These are phyloP conservation scores for Citeromyces matritensis DNA, from an alignment of 805 yeast genomes.

Conservation along the genomic window DNA sequence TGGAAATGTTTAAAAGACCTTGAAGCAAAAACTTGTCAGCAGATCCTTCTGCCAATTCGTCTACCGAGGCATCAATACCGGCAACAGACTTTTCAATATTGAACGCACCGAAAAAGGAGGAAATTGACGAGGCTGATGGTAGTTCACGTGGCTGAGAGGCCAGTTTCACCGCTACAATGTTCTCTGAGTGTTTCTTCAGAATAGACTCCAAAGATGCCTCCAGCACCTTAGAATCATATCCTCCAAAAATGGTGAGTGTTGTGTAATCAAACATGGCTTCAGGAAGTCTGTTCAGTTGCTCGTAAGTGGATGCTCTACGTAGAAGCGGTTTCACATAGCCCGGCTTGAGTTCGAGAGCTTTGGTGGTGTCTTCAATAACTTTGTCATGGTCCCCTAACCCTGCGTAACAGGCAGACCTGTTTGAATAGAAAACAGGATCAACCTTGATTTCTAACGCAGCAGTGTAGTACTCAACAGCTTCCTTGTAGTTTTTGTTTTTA, in stretches of 20 bases:
- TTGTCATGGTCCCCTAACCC: slow-evolving; percentile 68
- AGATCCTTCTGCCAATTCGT: slow-evolving; percentile 30
- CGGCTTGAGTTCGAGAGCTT: slow-evolving; percentile 75
- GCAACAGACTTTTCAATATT: slow-evolving; percentile 35
- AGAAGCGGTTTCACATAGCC: slow-evolving; percentile 83
- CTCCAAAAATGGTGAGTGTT: slow-evolving; percentile 74
- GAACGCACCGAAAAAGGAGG: slow-evolving; percentile 85
- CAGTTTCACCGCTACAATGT: slow-evolving; percentile 47
- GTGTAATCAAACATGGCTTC: slow-evolving; percentile 90
- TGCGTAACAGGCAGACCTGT: slow-evolving; percentile 92
- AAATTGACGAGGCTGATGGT: slow-evolving; percentile 73
- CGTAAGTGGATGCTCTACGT: slow-evolving; percentile 90
- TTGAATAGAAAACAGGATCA: slow-evolving; percentile 87
- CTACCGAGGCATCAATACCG: slow-evolving; percentile 26
- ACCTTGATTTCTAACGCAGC: slow-evolving; percentile 60
- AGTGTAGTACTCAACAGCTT: slow-evolving; percentile 71
- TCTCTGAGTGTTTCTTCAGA: slow-evolving; percentile 65
- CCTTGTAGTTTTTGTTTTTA: slow-evolving; percentile 49
- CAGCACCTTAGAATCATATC: slow-evolving; percentile 28
- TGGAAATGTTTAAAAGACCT: slow-evolving; percentile 37
- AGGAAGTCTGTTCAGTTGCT: slow-evolving; percentile 57
- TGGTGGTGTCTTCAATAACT: slow-evolving; percentile 78
- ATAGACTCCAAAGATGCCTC: slow-evolving; percentile 79
- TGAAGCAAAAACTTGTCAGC: slow-evolving; percentile 52
- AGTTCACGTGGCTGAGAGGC: slow-evolving; percentile 35